phyloP scores from a whole-genome alignment of 1,284 basidiomycete species.

The Singerocomus rubriflavus region DNA sequence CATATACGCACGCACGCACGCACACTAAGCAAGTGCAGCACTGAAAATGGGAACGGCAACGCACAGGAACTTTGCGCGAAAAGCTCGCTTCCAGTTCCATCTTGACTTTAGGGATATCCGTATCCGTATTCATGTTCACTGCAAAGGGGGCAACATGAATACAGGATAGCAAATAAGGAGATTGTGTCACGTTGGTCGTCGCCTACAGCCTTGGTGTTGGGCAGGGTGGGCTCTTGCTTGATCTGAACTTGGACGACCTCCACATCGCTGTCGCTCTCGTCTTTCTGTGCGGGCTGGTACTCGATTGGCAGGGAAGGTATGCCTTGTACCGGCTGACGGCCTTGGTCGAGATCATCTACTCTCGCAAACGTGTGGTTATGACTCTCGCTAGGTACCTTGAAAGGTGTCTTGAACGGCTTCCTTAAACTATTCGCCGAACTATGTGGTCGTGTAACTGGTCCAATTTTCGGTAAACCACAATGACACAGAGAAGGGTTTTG shows the following conservation, averaged over 20 bases:
- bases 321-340: neutral
- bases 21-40: neutral
- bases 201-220: neutral
- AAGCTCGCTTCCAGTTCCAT: conserved; percentile 52
- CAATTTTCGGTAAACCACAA: neutral
- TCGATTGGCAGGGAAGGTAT: neutral
- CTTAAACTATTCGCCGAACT: conserved; percentile 39
- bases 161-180: no score
- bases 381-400: conserved; percentile 23
- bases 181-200: conserved; percentile 8
- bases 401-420: conserved; percentile 47
- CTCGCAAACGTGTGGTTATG: neutral
- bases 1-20: neutral
- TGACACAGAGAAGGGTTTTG: neutral
- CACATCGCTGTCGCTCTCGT: conserved; percentile 3
- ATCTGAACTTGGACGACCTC: conserved; percentile 17
- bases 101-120: conserved; percentile 40
- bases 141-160: neutral
- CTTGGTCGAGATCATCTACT: neutral
- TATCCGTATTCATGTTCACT: conserved; percentile 14
- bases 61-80: conserved; percentile 61
- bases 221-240: neutral
- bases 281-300: neutral
- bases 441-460: conserved; percentile 43
- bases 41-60: conserved; percentile 12